Percentiles rank a stretch among this genome's conserved stretches.
Evolutionary conservation across 1,284 basidiomycete species (phyloP).

Genomic region (Taiwanofungus camphoratus): DNA sequence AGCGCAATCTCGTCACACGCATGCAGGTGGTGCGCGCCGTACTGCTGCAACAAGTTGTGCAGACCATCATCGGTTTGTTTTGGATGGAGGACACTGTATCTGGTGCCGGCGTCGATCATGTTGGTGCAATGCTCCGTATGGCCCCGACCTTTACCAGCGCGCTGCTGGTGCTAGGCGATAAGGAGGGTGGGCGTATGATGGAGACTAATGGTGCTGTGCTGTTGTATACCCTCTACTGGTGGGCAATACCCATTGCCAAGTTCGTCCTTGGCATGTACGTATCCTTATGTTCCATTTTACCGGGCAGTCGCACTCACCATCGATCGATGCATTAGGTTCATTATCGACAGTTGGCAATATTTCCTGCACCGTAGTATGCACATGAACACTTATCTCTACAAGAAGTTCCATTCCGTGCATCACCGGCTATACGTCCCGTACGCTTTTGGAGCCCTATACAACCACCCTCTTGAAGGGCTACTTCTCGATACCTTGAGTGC

Average conservation of each 20-base stretch:
- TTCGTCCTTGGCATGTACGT: constrained; percentile 83
- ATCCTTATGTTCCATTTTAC: background rate
- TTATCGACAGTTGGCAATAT: constrained; percentile 99
- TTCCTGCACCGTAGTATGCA: constrained; percentile 93
- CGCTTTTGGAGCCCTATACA: constrained; percentile 96
- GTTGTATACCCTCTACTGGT: constrained; percentile 87
- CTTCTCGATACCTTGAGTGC: constrained; percentile 86
- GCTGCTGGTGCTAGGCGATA: constrained; percentile 37
- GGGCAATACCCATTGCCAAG: constrained; percentile 79
- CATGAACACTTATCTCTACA: constrained; percentile 87
- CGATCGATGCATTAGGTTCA: constrained; percentile 51
- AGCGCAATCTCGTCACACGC: constrained; percentile 74
- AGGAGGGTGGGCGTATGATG: constrained; percentile 24
- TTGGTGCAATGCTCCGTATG: constrained; percentile 38
- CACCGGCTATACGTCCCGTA: constrained; percentile 97
- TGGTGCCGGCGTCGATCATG: constrained; percentile 45
- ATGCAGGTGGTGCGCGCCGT: constrained; percentile 63
- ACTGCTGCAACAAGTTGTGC: constrained; percentile 58
- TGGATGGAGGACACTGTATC: constrained; percentile 58
- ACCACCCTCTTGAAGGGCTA: constrained; percentile 91
- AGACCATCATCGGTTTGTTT: constrained; percentile 71
- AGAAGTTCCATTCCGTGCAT: constrained; percentile 90
- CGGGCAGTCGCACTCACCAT: constrained; percentile 8
- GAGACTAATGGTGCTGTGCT: constrained; percentile 44
- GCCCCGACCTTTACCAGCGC: constrained; percentile 38